Percentiles rank a stretch among this genome's conserved stretches.
phyloP scores from a whole-genome alignment of 2,329 filamentous ascomycete species.

The Colletotrichum spinosum region DNA sequence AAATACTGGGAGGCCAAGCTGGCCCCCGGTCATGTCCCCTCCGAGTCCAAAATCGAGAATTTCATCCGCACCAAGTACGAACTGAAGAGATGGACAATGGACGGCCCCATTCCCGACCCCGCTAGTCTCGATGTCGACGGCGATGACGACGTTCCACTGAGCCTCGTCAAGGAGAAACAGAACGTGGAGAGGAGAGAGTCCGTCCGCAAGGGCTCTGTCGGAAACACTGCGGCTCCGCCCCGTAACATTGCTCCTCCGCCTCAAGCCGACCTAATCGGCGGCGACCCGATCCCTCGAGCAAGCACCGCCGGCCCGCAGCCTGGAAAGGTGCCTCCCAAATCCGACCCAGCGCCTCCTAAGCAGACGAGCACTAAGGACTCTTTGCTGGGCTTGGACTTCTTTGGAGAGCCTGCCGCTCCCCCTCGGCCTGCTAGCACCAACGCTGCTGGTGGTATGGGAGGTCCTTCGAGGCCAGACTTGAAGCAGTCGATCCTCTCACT shows the following conservation, averaged over 20 bases:
- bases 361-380: slow-evolving; percentile 86
- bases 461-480: slow-evolving; percentile 86
- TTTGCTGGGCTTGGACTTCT: slow-evolving; percentile 90
- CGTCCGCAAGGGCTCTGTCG: slow-evolving; percentile 69
- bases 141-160: slow-evolving; percentile 82
- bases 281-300: slow-evolving; percentile 75
- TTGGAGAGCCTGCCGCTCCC: slow-evolving; percentile 80
- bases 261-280: slow-evolving; percentile 85
- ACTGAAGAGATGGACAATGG: slow-evolving; percentile 99
- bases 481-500: slow-evolving; percentile 98
- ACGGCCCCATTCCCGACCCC: slow-evolving; percentile 94
- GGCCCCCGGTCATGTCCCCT: slow-evolving; percentile 89
- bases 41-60: slow-evolving; percentile 98
- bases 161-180: slow-evolving; percentile 75
- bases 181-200: slow-evolving; percentile 70
- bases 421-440: slow-evolving; percentile 86
- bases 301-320: slow-evolving; percentile 77
- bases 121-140: slow-evolving; percentile 83
- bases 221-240: slow-evolving; percentile 53
- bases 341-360: slow-evolving; percentile 74
- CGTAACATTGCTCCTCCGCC: slow-evolving; percentile 47
- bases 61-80: slow-evolving; percentile 99
- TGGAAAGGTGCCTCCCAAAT: slow-evolving; percentile 68
- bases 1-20: slow-evolving; percentile 99
- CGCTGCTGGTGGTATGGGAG: slow-evolving; percentile 68